Conservation (phyloP, 768 basidiomycete species). For the Sporobolomyces pararoseus region DNA sequence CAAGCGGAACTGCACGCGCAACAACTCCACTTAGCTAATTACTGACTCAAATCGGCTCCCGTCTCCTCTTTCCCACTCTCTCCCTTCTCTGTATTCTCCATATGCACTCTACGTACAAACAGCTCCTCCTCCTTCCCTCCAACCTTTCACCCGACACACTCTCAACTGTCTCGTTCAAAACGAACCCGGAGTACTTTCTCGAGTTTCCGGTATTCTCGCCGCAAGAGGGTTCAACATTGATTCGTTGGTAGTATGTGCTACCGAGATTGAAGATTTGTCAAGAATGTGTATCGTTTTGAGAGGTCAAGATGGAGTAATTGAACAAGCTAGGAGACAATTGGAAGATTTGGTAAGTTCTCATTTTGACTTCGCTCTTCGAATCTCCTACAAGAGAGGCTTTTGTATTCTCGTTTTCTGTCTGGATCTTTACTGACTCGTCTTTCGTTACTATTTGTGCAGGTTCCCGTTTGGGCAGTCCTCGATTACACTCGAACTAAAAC, state of each 20-base stretch:
- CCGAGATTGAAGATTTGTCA: slow-evolving; percentile 92
- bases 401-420: too few relatives aligned
- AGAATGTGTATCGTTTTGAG: slow-evolving; percentile 96
- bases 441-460: slow-evolving; percentile 60
- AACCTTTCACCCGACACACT: slow-evolving; percentile 57
- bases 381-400: too few relatives aligned
- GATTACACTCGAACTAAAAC: slow-evolving; percentile 91
- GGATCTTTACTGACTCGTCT: too few relatives aligned
- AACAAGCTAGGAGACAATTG: slow-evolving; percentile 90
- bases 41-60: too few relatives aligned
- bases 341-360: slow-evolving; percentile 77
- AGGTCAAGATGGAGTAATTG: slow-evolving; percentile 95
- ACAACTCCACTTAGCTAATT: too few relatives aligned
- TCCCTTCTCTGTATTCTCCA: background rate
- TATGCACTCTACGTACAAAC: background rate
- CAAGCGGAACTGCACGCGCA: too few relatives aligned
- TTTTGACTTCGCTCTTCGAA: too few relatives aligned
- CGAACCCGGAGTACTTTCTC: slow-evolving; percentile 97
- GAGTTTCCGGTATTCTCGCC: slow-evolving; percentile 94
- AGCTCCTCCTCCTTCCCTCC: slow-evolving; percentile 41
- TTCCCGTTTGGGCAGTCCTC: slow-evolving; percentile 98
- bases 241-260: slow-evolving; percentile 94
- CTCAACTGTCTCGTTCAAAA: slow-evolving; percentile 98
- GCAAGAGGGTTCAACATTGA: slow-evolving; percentile 98
- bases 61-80: background rate